Evolutionary conservation across 176 grass and related monocot genomes (phyloP), one percentile per base, ranked within the genome.

Genomic region (Triticum aestivum): DNA sequence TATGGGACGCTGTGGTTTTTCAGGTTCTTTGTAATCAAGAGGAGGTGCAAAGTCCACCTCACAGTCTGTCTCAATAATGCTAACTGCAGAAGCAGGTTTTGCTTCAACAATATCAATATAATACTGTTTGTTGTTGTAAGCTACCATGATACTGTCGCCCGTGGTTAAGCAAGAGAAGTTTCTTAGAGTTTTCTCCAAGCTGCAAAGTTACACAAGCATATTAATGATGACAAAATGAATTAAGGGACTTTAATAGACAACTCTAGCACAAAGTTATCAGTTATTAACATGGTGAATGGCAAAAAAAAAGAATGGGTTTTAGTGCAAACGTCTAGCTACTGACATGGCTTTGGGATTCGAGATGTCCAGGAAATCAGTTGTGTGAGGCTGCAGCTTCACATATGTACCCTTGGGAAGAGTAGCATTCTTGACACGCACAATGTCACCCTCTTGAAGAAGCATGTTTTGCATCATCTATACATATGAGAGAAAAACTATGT

Each of bases 381-480:
- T 96, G 89, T 98, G 97, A 84, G 94, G 94, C 72, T 94, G 92
- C 66, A 98, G 77, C 83, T 98, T 98, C 47, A 88, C 97, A 69
- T 91, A 98, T 83, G 85, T 92, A 35, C 92, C 96, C 88, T 98
- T 98, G 49, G 86, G 92, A 82, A 98, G 90, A 63, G 79, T 91
- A 13, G 90, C 80, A 52, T 92, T 96, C 78, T 90, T 96, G 2
- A 98, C 71, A 85, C 23, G 86, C 13, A 98, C 86, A 73, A 41
- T 72, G 15, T 94, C 92, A 86, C 97, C 93, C 73, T 94, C 97
- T 94, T 92, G 61, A 81, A 99, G 91, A 85, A 99, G 92, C 92
- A 99, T 92, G 93, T 99, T 99, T 92, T 96, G 92, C 94, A 99
- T 99, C 97, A 96, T 94, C 97, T 99, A 85, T 14, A 83, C 27